Percentiles rank a stretch among this genome's conserved stretches.
These are phyloP conservation scores for Ophiognomonia clavigignenti-juglandacearum DNA, from an alignment of 2,329 filamentous ascomycete genomes.

Conservation along the genomic window DNA sequence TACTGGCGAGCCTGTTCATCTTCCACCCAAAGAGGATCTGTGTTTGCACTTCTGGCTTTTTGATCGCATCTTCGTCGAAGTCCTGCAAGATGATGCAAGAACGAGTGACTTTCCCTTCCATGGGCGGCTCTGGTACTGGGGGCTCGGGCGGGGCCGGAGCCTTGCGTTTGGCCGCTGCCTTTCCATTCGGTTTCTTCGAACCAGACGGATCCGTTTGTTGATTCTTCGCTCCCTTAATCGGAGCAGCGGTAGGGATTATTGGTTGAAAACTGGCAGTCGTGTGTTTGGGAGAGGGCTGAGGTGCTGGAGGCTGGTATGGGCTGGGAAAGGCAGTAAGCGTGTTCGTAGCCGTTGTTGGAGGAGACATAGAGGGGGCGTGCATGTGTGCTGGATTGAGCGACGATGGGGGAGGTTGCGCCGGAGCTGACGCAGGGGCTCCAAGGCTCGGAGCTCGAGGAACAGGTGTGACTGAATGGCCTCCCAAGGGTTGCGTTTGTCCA, in stretches of 20 bases:
- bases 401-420: constrained; percentile 20
- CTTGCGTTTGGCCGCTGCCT: constrained; percentile 14
- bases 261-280: constrained; percentile 14
- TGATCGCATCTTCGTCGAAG: constrained; percentile 52
- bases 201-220: constrained; percentile 8
- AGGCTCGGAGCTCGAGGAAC: constrained; percentile 23
- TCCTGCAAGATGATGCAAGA: constrained; percentile 57
- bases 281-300: constrained; percentile 6
- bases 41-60: constrained; percentile 52
- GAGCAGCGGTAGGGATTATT: constrained; percentile 1
- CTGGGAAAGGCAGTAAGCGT: neutral
- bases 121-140: constrained; percentile 23
- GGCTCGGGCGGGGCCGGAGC: constrained; percentile 25
- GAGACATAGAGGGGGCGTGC: neutral
- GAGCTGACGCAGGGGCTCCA: constrained; percentile 21
- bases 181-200: constrained; percentile 5
- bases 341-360: neutral
- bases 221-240: constrained; percentile 10
- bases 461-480: constrained; percentile 18
- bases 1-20: constrained; percentile 53
- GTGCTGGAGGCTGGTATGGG: neutral
- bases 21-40: constrained; percentile 55
- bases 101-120: constrained; percentile 49
- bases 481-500: constrained; percentile 22
- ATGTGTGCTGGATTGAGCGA: constrained; percentile 18